A percentile compares a stretch with the other conserved stretches of the same genome.
phyloP scores from a whole-genome alignment of 768 basidiomycete species.

The Mycena sanguinolenta region DNA sequence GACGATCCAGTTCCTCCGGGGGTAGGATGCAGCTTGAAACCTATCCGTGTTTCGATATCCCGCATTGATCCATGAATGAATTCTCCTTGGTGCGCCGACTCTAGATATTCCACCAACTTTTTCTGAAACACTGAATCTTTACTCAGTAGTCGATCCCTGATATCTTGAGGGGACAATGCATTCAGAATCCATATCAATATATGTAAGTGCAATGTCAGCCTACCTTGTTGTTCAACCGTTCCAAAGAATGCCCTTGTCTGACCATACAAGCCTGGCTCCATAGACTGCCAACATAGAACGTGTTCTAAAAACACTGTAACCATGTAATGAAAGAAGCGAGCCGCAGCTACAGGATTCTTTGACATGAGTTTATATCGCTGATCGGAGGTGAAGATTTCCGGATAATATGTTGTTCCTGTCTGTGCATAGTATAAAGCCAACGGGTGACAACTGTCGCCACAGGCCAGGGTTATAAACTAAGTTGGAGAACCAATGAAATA shows the following conservation, averaged over 20 bases:
- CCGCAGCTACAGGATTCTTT: constrained; percentile 38
- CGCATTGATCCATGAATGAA: constrained; percentile 39
- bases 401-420: constrained; percentile 40
- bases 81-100: constrained; percentile 26
- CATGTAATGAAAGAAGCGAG: constrained; percentile 41
- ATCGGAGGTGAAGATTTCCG: constrained; percentile 10
- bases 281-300: constrained; percentile 24
- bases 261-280: constrained; percentile 33
- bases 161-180: constrained; percentile 33
- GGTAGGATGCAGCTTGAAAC: background rate
- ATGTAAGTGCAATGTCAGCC: constrained; percentile 45
- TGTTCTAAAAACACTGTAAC: constrained; percentile 35
- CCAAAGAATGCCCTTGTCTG: constrained; percentile 43
- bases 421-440: constrained; percentile 51
- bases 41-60: constrained; percentile 27
- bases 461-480: constrained; percentile 53
- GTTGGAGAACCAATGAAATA: constrained; percentile 42
- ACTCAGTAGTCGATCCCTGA: constrained; percentile 27
- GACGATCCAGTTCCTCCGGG: background rate
- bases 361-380: constrained; percentile 12
- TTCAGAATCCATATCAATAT: constrained; percentile 42
- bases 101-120: constrained; percentile 24
- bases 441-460: constrained; percentile 46
- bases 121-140: constrained; percentile 18
- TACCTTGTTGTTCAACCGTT: constrained; percentile 47